Percentiles rank a stretch among this genome's conserved stretches.
Evolutionary conservation across 177 flowering plant species (phyloP).

Genomic region (Telopea speciosissima): DNA sequence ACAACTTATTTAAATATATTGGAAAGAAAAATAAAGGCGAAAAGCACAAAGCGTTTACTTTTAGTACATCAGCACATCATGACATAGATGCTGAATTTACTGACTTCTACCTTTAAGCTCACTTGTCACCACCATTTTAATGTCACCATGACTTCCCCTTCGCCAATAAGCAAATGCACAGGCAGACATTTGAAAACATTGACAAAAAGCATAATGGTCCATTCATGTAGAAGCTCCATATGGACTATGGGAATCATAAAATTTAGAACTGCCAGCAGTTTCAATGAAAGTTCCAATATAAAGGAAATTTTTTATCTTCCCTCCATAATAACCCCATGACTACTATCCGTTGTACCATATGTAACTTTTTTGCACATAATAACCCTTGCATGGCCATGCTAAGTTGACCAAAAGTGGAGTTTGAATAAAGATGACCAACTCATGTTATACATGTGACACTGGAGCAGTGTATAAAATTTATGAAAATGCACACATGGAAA

Average conservation of each 20-base stretch:
- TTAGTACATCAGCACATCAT: background rate
- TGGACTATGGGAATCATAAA: background rate
- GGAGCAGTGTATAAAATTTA: background rate
- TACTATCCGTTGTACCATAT: background rate
- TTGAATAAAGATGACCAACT: too few species aligned
- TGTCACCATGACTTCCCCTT: background rate
- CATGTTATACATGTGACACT: background rate
- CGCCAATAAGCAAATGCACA: background rate
- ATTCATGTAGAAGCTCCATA: background rate
- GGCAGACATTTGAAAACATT: background rate
- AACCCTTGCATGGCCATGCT: background rate
- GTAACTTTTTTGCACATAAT: background rate
- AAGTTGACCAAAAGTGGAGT: background rate
- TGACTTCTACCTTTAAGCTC: background rate
- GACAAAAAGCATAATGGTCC: background rate
- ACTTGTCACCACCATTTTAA: background rate
- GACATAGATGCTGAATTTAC: background rate
- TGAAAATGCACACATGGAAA: background rate
- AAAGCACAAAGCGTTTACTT: background rate
- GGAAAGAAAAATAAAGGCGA: background rate
- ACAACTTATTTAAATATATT: background rate
- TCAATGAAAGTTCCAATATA: too few species aligned
- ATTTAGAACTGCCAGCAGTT: background rate
- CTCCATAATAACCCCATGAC: background rate
- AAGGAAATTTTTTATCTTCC: background rate